These are phyloP conservation scores for Saccharomycodes ludwigii DNA, from an alignment of 805 yeast species.

Conservation along the genomic window DNA sequence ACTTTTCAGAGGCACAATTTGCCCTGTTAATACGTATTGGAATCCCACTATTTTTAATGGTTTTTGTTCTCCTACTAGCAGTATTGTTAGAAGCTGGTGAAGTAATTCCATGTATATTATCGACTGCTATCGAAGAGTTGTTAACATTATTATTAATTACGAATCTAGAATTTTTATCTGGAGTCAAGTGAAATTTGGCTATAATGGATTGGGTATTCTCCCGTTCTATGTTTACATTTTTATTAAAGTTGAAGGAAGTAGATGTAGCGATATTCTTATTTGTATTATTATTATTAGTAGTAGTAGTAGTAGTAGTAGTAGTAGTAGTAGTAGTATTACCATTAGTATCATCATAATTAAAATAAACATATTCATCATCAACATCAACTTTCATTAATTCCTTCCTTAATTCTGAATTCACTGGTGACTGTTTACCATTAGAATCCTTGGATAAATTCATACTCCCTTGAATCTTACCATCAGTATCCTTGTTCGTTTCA, in stretches of 20 bases:
- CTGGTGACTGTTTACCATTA: too few relatives aligned
- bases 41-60: background rate
- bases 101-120: too few relatives aligned
- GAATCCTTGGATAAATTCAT: too few relatives aligned
- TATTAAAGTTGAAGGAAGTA: background rate
- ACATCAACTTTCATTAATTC: too few relatives aligned
- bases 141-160: too few relatives aligned
- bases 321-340: background rate
- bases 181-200: slow-evolving; percentile 19
- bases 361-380: background rate
- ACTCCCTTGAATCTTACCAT: too few relatives aligned
- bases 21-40: background rate
- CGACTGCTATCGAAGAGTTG: too few relatives aligned
- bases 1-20: background rate
- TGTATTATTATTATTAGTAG: background rate
- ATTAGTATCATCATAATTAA: background rate
- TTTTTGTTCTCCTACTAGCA: background rate
- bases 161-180: slow-evolving; percentile 12
- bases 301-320: background rate
- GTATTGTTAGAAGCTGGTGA: background rate
- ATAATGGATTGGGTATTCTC: slow-evolving; percentile 24
- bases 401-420: too few relatives aligned
- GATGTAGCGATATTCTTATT: background rate
- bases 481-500: too few relatives aligned
- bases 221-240: slow-evolving; percentile 10